Percentiles rank a stretch among this genome's conserved stretches.
phyloP scores from a whole-genome alignment of 2,329 filamentous ascomycete species.

The Aaosphaeria arxii region DNA sequence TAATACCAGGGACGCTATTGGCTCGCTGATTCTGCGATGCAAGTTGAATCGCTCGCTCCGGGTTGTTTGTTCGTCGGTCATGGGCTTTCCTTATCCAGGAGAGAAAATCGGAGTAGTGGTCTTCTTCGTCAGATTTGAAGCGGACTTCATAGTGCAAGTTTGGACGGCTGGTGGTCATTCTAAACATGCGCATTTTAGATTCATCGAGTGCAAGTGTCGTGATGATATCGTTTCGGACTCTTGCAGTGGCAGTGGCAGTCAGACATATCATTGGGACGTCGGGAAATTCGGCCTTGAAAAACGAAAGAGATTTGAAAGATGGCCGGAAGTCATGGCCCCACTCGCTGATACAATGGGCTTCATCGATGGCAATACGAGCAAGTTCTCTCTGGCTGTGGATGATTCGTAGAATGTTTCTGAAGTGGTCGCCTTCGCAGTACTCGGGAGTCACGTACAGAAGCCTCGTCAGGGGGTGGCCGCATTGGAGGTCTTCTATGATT shows the following conservation, averaged over 20 bases:
- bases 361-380: constrained; percentile 85
- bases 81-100: constrained; percentile 74
- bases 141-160: constrained; percentile 91
- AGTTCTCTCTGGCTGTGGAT: constrained; percentile 80
- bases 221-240: constrained; percentile 80
- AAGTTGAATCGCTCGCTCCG: constrained; percentile 58
- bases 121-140: constrained; percentile 73
- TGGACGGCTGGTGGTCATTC: constrained; percentile 76
- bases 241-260: constrained; percentile 83
- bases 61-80: constrained; percentile 59
- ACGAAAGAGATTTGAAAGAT: constrained; percentile 81
- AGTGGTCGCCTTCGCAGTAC: constrained; percentile 72
- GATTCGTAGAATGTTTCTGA: constrained; percentile 69
- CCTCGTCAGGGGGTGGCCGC: constrained; percentile 78
- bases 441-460: constrained; percentile 94
- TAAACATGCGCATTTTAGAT: constrained; percentile 67
- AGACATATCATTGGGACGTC: constrained; percentile 88
- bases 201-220: constrained; percentile 66
- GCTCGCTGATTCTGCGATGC: constrained; percentile 48
- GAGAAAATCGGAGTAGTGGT: constrained; percentile 72
- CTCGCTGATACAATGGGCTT: constrained; percentile 96
- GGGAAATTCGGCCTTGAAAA: constrained; percentile 79
- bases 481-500: constrained; percentile 79
- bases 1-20: constrained; percentile 71
- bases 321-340: constrained; percentile 98